phyloP scores from a whole-genome alignment of 2,329 filamentous ascomycete genomes.

The Verticillium klebahnii region DNA sequence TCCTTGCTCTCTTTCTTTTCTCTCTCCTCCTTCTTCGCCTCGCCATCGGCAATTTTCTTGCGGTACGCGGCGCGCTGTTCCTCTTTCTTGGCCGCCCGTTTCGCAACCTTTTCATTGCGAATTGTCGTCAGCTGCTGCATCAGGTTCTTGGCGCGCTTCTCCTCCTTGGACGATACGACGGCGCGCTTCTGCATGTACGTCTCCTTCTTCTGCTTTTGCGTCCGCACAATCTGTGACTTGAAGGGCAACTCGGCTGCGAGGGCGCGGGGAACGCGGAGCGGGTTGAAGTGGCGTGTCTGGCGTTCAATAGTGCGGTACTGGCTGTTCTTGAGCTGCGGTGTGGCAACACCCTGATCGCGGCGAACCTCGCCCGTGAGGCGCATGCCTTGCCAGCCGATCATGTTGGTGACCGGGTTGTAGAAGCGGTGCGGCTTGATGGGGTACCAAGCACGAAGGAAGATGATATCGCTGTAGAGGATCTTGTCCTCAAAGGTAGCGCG shows the following conservation, averaged over 20 bases:
- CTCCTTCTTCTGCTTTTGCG: slow-evolving; percentile 71
- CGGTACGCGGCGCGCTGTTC: slow-evolving; percentile 76
- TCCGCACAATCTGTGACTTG: slow-evolving; percentile 83
- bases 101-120: slow-evolving; percentile 84
- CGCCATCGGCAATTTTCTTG: slow-evolving; percentile 75
- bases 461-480: slow-evolving; percentile 91
- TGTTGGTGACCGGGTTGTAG: slow-evolving; percentile 94
- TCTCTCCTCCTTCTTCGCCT: slow-evolving; percentile 78
- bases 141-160: slow-evolving; percentile 81
- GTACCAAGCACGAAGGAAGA: slow-evolving; percentile 96
- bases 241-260: slow-evolving; percentile 83
- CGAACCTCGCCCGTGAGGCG: slow-evolving; percentile 90
- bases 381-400: slow-evolving; percentile 92
- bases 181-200: slow-evolving; percentile 96
- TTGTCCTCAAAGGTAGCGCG: slow-evolving; percentile 98
- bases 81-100: slow-evolving; percentile 80
- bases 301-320: slow-evolving; percentile 71
- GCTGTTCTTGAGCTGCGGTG: slow-evolving; percentile 78
- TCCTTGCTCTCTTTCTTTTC: slow-evolving; percentile 92
- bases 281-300: slow-evolving; percentile 70
- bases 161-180: slow-evolving; percentile 79
- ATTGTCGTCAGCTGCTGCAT: slow-evolving; percentile 92
- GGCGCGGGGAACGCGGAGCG: slow-evolving; percentile 70
- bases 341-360: slow-evolving; percentile 66
- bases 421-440: slow-evolving; percentile 92